Evolutionary conservation across 306 rosid species (phyloP), one percentile per base, ranked within the genome.

Genomic region (Glycyrrhiza uralensis): DNA sequence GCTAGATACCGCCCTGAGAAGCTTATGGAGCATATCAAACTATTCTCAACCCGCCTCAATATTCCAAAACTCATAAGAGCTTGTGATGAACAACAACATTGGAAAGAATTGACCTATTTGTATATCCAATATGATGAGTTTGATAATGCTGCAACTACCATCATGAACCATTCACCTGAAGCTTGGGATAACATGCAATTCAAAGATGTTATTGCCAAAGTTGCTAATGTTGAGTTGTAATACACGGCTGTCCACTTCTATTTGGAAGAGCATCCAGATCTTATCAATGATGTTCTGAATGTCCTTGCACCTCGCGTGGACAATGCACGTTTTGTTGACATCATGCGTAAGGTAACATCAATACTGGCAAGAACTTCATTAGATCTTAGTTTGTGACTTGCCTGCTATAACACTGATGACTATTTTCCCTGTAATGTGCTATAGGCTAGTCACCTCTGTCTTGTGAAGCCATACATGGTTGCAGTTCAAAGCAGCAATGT

Each of bases 121-220:
- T 95, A 95, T 70, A 92, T 95, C 79, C 99, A 95, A 83, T 92
- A 95, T 73, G 99, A 89, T 66, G 99, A 95, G 84, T 95, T 95
- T 76, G 99, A 95, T 80, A 91, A 95, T 85, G 99, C 99, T 72
- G 99, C 97, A 57, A 85, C 99, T 29, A 95, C 99, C 71, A 95
- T 95, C 82, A 95, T 95, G 99, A 95, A 95, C 80, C 99, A 95
- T 78, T 92, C 99, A 69, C 99, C 97, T 15, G 99, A 95, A 87
- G 99, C 97, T 67, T 95, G 99, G 99, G 99, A 95, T 80, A 97
- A 95, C 96, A 89, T 95, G 99, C 99, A 95, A 71, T 95, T 95
- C 82, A 95, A 95, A 79, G 99, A 95, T 71, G 97, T 95, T 59
- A 61, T 89, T 7, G 97, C 87, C 47, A 95, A 95, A 89, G 97